Base-by-base conservation (phyloP, 2,329 filamentous ascomycete species). In the Teratosphaeria zuluensis region DNA sequence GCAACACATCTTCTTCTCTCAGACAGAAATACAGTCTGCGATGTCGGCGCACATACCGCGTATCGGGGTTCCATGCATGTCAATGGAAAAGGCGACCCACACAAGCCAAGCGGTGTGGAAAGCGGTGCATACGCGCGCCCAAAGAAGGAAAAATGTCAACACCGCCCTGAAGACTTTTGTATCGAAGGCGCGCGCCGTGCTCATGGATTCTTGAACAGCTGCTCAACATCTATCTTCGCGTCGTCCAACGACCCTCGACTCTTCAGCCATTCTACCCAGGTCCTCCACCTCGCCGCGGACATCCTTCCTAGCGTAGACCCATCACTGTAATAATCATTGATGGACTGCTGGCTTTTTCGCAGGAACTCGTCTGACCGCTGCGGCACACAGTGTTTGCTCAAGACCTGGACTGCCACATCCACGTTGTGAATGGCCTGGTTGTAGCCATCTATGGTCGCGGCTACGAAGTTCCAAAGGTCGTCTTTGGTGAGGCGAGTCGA, bases 281-380 rank as follows among this genome's bases (percentile, higher is more conserved):
- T 54, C 46, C 53, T 56, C 64, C 63, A 65, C 52, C 58, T 62
- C 42, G 57, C n/a, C n/a, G 38, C 51, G 28, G 59, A 56, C 63
- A 66, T 64, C 5, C 53, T 38, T 2, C 64, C 64, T 6, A 63
- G 56, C 31, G 56, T 61, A 16, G 56, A 53, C 19, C 62, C 68
- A 42, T 66, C 67, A 6, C 57, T 59, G 53, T 70, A 71, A 59
- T 62, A 70, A 9, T 62, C 54, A 56, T 70, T 71, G 62, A 70
- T 67, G 30, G 59, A 59, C 53, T 59, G 48, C 58, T 71, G 69
- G 55, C 69, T 70, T 54, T 58, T 61, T 16, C 51, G 52, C 54
- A 71, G 59, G 57, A 71, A 70, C 19, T 65, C 62, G 38, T 61
- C 56, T 8, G 61, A 63, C 28, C 63, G 60, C 53, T 56, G 58